Conservation (phyloP, 2,329 filamentous ascomycete species). For the Zasmidium cellare region DNA sequence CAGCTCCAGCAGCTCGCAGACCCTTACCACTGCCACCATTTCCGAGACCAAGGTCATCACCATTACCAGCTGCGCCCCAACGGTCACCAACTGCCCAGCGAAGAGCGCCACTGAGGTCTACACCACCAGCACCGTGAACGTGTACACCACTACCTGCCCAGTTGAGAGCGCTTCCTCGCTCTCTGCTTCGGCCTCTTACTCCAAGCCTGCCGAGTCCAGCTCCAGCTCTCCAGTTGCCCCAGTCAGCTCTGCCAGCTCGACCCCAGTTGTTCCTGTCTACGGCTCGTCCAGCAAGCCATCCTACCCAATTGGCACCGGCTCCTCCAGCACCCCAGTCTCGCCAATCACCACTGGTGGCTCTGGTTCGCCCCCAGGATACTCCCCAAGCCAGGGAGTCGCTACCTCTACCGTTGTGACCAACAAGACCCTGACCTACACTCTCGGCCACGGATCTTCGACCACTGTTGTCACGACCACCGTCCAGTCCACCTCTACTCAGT, state of each 20-base stretch:
- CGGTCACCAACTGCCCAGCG: constrained; percentile 20
- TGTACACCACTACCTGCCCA: constrained; percentile 29
- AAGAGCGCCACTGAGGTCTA: constrained; percentile 18
- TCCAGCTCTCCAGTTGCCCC: constrained; percentile 10
- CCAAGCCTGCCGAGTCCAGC: constrained; percentile 7
- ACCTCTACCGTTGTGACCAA: constrained; percentile 30
- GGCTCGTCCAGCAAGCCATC: constrained; percentile 15
- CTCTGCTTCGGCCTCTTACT: constrained; percentile 17
- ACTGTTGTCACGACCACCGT: constrained; percentile 37
- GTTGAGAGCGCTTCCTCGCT: constrained; percentile 16
- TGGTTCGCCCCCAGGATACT: constrained; percentile 18
- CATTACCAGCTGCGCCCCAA: constrained; percentile 22
- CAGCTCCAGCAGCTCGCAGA: constrained; percentile 8
- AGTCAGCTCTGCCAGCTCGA: constrained; percentile 8
- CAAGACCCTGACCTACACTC: constrained; percentile 38
- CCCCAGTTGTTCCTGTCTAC: constrained; percentile 11
- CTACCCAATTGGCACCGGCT: constrained; percentile 14
- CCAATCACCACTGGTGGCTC: constrained; percentile 19
- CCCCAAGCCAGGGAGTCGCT: constrained; percentile 18
- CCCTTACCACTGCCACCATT: constrained; percentile 24
- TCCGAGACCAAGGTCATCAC: constrained; percentile 22
- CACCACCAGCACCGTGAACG: constrained; percentile 20
- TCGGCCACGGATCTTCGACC: constrained; percentile 34
- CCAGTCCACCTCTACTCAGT: constrained; percentile 35
- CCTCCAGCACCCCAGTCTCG: constrained; percentile 5